Conservation (phyloP, 2,329 filamentous ascomycete genomes). For the Penicillium sp. region DNA sequence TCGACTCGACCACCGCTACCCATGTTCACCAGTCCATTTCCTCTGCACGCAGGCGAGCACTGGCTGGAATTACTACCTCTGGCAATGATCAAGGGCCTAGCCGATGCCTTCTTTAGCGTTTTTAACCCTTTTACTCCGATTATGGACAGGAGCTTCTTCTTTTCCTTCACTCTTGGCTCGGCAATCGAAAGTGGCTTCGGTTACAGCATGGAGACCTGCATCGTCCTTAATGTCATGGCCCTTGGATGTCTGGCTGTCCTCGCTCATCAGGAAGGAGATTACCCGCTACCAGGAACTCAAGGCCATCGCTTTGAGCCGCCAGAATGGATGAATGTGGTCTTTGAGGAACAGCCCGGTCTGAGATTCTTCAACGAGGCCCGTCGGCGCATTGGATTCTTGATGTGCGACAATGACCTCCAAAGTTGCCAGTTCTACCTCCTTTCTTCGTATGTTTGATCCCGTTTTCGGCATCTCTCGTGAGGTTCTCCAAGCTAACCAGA, state of each 20-base stretch:
- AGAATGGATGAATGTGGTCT: conserved; percentile 37
- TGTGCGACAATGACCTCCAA: conserved; percentile 49
- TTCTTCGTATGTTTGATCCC: conserved; percentile 34
- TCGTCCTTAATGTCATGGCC: conserved; percentile 50
- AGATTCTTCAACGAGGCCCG: conserved; percentile 54
- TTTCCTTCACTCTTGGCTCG: conserved; percentile 47
- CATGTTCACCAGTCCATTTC: conserved; percentile 37
- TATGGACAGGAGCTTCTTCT: conserved; percentile 51
- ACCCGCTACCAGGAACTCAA: conserved; percentile 40
- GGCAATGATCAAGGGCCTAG: conserved; percentile 49
- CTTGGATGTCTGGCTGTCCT: conserved; percentile 50
- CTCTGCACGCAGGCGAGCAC: conserved; percentile 32
- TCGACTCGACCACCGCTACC: conserved; percentile 45
- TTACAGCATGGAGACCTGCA: conserved; percentile 50
- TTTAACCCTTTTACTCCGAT: conserved; percentile 53
- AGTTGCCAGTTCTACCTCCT: conserved; percentile 52
- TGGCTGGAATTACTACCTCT: conserved; percentile 49
- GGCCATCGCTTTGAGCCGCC: conserved; percentile 35
- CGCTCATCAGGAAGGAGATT: conserved; percentile 49
- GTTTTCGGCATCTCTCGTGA: not conserved
- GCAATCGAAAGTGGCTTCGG: conserved; percentile 51
- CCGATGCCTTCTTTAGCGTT: conserved; percentile 52
- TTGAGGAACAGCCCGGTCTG: conserved; percentile 44
- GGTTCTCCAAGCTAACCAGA: conserved; percentile 7
- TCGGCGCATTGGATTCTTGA: conserved; percentile 50